These are phyloP conservation scores for Kalmusia sp. DNA, from an alignment of 2,329 filamentous ascomycete species.

Conservation along the genomic window DNA sequence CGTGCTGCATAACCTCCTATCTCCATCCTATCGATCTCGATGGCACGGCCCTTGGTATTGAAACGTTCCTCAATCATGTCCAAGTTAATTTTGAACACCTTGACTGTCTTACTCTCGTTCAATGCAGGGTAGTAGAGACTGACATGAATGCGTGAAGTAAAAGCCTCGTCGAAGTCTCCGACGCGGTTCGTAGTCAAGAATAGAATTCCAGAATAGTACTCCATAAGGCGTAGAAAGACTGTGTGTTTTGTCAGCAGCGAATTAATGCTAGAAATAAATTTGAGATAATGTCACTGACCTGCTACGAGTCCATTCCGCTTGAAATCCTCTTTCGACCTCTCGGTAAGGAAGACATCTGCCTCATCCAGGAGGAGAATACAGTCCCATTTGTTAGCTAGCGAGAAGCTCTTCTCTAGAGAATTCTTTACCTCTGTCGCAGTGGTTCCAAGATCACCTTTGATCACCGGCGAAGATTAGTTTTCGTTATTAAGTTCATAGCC, in stretches of 20 bases:
- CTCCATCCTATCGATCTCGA: slow-evolving; percentile 51
- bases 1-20: slow-evolving; percentile 12
- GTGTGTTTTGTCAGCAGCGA: slow-evolving; percentile 15
- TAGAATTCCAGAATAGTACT: slow-evolving; percentile 48
- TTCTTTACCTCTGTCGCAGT: slow-evolving; percentile 15
- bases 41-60: slow-evolving; percentile 56
- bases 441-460: slow-evolving; percentile 17
- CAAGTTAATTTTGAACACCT: slow-evolving; percentile 28
- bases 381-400: slow-evolving; percentile 15
- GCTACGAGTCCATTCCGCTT: slow-evolving; percentile 40
- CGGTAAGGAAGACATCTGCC: slow-evolving; percentile 48
- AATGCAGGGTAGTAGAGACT: slow-evolving; percentile 21
- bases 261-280: no score
- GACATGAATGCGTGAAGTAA: slow-evolving; percentile 26
- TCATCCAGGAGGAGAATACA: slow-evolving; percentile 47
- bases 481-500: not conserved
- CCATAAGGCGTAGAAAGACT: slow-evolving; percentile 42
- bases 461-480: not conserved
- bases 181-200: slow-evolving; percentile 41
- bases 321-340: slow-evolving; percentile 34
- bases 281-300: slow-evolving; percentile 16
- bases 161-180: slow-evolving; percentile 28
- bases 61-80: slow-evolving; percentile 53
- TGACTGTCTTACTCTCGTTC: slow-evolving; percentile 7
- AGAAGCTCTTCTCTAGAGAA: slow-evolving; percentile 15